These are phyloP conservation scores for Mycena epipterygia DNA, from an alignment of 768 basidiomycete genomes.

Conservation along the genomic window DNA sequence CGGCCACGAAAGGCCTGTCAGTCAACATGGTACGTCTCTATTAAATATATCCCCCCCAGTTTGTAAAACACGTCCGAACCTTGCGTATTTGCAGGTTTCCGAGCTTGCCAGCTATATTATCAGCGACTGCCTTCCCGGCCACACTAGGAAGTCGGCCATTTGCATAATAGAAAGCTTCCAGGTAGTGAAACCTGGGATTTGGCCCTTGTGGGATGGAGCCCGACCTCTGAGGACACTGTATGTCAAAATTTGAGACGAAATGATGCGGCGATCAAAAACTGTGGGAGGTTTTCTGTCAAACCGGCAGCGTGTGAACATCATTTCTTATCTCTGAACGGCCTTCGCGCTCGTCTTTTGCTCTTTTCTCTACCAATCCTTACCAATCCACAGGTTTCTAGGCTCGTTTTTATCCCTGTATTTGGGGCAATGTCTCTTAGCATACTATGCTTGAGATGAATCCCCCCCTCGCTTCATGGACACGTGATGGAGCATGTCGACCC, in stretches of 20 bases:
- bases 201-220: not conserved
- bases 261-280: not conserved
- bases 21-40: conserved; percentile 11
- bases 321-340: conserved; percentile 1
- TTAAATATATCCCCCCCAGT: too few species aligned
- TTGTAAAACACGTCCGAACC: too few species aligned
- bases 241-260: not conserved
- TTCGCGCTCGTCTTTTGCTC: not conserved
- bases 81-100: too few species aligned
- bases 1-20: conserved; percentile 24
- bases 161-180: conserved; percentile 1
- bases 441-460: not conserved
- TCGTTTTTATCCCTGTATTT: not conserved
- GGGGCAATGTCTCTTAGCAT: not conserved
- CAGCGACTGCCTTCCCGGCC: conserved; percentile 10
- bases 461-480: not conserved
- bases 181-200: conserved; percentile 4
- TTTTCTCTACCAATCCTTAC: conserved; percentile 2
- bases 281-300: conserved; percentile 5
- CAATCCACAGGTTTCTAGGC: not conserved
- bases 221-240: too few species aligned
- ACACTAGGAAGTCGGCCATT: not conserved
- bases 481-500: not conserved
- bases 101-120: conserved; percentile 5
- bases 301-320: not conserved